A percentile compares a stretch with the other conserved stretches of the same genome.
Evolutionary conservation across 164 flowering plant species (phyloP).

Genomic region (Berberis thunbergii): DNA sequence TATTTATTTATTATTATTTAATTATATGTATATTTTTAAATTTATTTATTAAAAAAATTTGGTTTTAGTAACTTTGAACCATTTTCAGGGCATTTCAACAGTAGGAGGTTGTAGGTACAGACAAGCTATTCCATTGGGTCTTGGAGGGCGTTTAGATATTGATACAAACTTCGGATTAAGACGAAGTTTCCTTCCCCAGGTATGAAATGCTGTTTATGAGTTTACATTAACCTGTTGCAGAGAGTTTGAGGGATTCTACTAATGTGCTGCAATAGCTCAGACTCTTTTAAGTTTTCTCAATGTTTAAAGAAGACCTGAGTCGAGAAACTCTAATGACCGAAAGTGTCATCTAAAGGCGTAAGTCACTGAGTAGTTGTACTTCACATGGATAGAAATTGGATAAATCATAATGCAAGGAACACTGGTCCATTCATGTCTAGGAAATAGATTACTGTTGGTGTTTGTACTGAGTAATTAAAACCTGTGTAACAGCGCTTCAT

Average conservation of each 20-base stretch:
- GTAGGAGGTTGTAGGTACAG: constrained; percentile 78
- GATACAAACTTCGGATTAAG: constrained; percentile 72
- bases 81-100: constrained; percentile 58
- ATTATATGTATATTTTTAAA: too few species aligned
- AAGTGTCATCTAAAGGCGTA: too few species aligned
- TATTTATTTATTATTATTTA: too few species aligned
- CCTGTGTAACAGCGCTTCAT: too few species aligned
- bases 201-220: constrained; percentile 10
- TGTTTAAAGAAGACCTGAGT: not conserved
- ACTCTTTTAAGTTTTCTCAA: not conserved
- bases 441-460: too few species aligned
- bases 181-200: constrained; percentile 86
- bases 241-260: not conserved
- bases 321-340: too few species aligned
- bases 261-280: not conserved
- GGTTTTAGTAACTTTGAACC: constrained; percentile 1
- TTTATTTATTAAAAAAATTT: not conserved
- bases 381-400: too few species aligned
- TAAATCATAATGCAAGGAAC: too few species aligned
- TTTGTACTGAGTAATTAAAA: too few species aligned
- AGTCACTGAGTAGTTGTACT: too few species aligned
- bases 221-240: not conserved
- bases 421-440: too few species aligned
- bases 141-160: constrained; percentile 58
- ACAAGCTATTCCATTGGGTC: constrained; percentile 78